Conservation (phyloP, 495 filamentous ascomycete species). For the Penicillium antarcticum region DNA sequence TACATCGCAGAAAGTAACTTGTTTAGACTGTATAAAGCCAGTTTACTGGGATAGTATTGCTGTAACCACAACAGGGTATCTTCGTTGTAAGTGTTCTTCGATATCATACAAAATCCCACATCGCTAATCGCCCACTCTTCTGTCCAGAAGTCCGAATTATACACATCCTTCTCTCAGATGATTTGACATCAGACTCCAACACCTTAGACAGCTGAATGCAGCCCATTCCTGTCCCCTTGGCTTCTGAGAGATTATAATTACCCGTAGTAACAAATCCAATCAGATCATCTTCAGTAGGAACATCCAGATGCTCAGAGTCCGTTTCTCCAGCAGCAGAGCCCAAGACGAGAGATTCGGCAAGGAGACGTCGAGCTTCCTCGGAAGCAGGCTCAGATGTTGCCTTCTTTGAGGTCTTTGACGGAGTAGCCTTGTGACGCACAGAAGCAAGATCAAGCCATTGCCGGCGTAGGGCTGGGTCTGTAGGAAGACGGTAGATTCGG, state of each 20-base stretch:
- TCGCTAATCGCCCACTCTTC: slow-evolving; percentile 69
- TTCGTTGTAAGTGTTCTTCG: slow-evolving; percentile 4
- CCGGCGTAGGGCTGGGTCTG: slow-evolving; percentile 40
- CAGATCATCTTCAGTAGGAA: slow-evolving; percentile 72
- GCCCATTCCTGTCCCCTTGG: slow-evolving; percentile 72
- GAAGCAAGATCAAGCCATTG: slow-evolving; percentile 50
- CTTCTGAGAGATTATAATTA: slow-evolving; percentile 75
- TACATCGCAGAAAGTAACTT: too few relatives aligned
- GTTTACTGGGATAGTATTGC: neutral
- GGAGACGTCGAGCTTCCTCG: slow-evolving; percentile 46
- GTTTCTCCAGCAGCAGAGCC: slow-evolving; percentile 25
- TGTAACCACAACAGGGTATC: neutral
- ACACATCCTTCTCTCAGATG: slow-evolving; percentile 53
- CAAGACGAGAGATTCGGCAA: slow-evolving; percentile 52
- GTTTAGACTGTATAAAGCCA: neutral
- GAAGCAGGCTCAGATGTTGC: slow-evolving; percentile 9
- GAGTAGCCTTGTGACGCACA: slow-evolving; percentile 8
- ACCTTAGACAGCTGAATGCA: slow-evolving; percentile 62
- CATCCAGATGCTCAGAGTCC: slow-evolving; percentile 54
- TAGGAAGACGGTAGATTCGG: slow-evolving; percentile 70
- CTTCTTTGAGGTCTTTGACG: slow-evolving; percentile 3
- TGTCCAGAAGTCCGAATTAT: slow-evolving; percentile 79
- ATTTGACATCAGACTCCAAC: slow-evolving; percentile 20
- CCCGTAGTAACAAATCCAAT: slow-evolving; percentile 92
- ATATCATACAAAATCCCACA: slow-evolving; percentile 68